Evolutionary conservation across 2,329 filamentous ascomycete genomes (phyloP).

Genomic region (Cordyceps pruinosa): DNA sequence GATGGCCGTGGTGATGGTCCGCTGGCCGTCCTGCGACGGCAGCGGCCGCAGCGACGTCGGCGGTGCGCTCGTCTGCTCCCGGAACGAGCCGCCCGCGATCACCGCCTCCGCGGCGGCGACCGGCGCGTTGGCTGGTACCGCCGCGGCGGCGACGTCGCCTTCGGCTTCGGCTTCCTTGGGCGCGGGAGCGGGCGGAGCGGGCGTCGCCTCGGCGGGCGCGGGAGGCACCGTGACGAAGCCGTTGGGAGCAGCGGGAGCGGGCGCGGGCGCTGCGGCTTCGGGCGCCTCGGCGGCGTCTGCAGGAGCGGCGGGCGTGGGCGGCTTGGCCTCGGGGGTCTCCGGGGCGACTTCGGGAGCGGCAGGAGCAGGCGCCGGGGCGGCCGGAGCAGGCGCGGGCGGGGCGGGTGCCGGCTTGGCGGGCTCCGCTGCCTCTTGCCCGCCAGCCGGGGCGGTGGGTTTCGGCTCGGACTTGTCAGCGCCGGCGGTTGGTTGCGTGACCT

Average conservation of each 20-base stretch:
- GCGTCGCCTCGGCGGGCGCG: background rate
- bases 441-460: background rate
- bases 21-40: background rate
- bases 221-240: background rate
- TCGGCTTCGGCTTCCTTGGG: background rate
- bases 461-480: background rate
- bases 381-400: background rate
- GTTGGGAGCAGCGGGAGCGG: background rate
- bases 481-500: background rate
- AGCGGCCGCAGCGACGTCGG: background rate
- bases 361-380: background rate
- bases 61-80: background rate
- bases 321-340: background rate
- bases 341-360: background rate
- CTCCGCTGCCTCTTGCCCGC: background rate
- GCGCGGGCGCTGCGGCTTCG: background rate
- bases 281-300: background rate
- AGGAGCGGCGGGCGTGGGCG: background rate
- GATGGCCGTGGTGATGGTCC: conserved; percentile 6
- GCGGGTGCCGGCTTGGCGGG: no score
- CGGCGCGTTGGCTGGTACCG: no score
- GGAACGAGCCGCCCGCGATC: background rate
- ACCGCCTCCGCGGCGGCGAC: background rate
- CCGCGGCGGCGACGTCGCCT: background rate
- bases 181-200: background rate